Evolutionary conservation across 2,329 filamentous ascomycete genomes (phyloP).

Genomic region (Penicillium freii): DNA sequence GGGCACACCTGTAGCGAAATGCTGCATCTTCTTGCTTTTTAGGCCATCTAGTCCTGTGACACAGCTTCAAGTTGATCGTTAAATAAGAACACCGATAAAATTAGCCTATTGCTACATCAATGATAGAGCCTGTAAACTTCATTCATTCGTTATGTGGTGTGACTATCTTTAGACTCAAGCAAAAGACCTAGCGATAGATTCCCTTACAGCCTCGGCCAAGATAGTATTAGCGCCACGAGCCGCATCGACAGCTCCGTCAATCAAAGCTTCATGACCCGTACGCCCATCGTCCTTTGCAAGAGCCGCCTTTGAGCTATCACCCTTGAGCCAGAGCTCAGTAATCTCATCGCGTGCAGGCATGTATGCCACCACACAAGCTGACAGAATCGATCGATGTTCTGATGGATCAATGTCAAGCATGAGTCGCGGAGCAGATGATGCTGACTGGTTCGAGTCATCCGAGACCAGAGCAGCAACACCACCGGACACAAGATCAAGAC

Average conservation of each 20-base stretch:
- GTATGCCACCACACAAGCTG: constrained; percentile 88
- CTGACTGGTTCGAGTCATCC: constrained; percentile 26
- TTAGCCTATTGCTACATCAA: not conserved
- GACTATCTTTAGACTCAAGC: constrained; percentile 19
- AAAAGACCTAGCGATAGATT: constrained; percentile 50
- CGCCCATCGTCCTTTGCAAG: constrained; percentile 35
- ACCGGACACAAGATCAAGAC: constrained; percentile 83
- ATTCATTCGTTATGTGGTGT: constrained; percentile 22
- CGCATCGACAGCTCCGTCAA: constrained; percentile 64
- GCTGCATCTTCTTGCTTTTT: not conserved
- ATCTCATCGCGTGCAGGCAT: constrained; percentile 84
- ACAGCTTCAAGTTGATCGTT: not conserved
- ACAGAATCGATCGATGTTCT: constrained; percentile 73
- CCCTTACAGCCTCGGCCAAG: constrained; percentile 60
- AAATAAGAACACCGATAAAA: not conserved
- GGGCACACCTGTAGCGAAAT: not conserved
- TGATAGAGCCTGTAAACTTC: constrained; percentile 10
- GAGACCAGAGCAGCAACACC: constrained; percentile 79
- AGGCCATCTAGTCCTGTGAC: not conserved
- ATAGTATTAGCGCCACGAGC: constrained; percentile 60
- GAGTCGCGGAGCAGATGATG: constrained; percentile 31
- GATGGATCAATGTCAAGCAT: constrained; percentile 79
- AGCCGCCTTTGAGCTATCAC: constrained; percentile 51
- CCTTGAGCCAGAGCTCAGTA: constrained; percentile 92
- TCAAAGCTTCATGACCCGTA: constrained; percentile 51